Evolutionary conservation across 2,329 filamentous ascomycete species (phyloP), one percentile per base, ranked within the genome.

Genomic region (Aureobasidium sp.): DNA sequence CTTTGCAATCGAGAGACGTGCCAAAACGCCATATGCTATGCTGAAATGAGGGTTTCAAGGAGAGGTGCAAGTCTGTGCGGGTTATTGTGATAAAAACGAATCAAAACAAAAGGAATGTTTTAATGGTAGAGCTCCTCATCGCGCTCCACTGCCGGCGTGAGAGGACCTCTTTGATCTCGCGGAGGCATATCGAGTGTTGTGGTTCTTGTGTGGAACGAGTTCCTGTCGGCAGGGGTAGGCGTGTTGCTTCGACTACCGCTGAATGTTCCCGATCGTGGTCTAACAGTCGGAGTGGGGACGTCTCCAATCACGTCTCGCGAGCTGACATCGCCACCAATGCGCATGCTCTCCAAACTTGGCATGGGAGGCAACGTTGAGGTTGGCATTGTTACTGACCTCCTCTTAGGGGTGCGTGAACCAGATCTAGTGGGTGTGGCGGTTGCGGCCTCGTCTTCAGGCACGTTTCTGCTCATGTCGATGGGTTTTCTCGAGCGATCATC

Each of bases 211-310:
- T 51, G 48, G 12, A 51, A 32, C 25, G 48, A 51, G 35, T 47
- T 54, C 14, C 47, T 17, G n/a, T 48, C 34, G 17, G 16, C 24
- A 24, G 39, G 32, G 11, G 57, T 51, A 3, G 58, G 55, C 16
- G 59, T 56, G 35, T 59, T 58, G 30, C 54, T 56, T 21, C 60
- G 55, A 45, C 57, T 51, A 41, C 58, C 53, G 47, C 54, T 49
- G 2, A 62, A 66, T 11, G 65, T 66, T 24, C 64, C 64, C 2
- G 65, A 60, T 16, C 66, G 61, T n/a, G 66, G 65, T 8, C 66
- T 62, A 22, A 66, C 55, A n/a, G 49, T 55, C 2, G 66, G 66
- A 16, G 60, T 58, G 1, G 66, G 66, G 8, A 69, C 65, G 17
- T 60, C 61, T 44, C 62, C 64, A 22, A 68, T 67, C 10, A 59